Evolutionary conservation across 176 grass and related monocot genomes (phyloP), one percentile per base, ranked within the genome.

Genomic region (Carex littledalei): DNA sequence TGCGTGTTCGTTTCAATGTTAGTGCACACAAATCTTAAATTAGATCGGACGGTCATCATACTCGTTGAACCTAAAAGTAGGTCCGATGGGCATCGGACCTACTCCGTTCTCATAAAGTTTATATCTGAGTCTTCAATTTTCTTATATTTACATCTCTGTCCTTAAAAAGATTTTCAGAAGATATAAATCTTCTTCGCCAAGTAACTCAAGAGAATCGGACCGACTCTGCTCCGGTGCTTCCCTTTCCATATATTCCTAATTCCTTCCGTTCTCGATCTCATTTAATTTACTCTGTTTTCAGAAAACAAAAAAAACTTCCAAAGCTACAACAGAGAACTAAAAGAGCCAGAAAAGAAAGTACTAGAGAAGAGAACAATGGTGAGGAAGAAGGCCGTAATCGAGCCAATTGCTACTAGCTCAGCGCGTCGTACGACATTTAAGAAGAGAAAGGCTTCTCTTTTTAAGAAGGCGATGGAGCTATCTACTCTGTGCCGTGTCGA

Each of bases 361-460:
- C 37, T 5, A 74, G 20, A 75, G 43, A 52, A 75, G 43, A 75
- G 43, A 52, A 15, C 43, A 50, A 80, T 80, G 77, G 22, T 54
- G 17, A 37, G 47, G 3, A 37, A 13, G 26, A 80, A 80, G 34
- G 3, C 7, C 2, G 56, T 58, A 2, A 58, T 80, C 1, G 6
- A 80, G 3, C 50, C 56, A 17, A 80, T 80, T 18, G 53, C 50
- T 34, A 37, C 43, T 80, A 4, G 0, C 53, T 13, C 54, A 37
- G 21, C 6, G 3, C 7, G 77, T 17, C 77, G 54, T 17, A 18
- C 53, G 24, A 80, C 54, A 6, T 80, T 58, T 11, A 80, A 61
- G 56, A 80, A 80, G 24, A 80, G 54, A 59, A 80, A 80, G 12
- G 50, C 16, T 80, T 80, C 77, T 9, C 12, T 80, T 80, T 59